Evolutionary conservation across 2,329 filamentous ascomycete species (phyloP), one percentile per base, ranked within the genome.

Genomic region (Claviceps arundinis): DNA sequence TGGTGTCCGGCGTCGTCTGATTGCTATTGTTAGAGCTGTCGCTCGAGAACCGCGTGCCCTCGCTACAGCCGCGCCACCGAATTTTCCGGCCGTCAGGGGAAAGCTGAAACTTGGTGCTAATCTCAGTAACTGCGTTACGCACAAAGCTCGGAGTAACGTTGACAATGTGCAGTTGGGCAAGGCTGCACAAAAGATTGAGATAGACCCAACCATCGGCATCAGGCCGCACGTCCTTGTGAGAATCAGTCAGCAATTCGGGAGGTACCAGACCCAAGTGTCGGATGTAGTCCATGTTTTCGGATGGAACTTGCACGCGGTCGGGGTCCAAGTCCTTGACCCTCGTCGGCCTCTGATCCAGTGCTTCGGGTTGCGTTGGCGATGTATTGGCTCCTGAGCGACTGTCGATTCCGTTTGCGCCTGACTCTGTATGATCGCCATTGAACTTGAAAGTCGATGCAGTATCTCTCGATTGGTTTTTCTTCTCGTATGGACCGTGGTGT

Each of bases 101-200:
- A 0, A 94, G 64, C 62, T 94, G 86, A 50, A 95, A 82, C 59
- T 85, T 86, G 19, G 77, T 76, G 59, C 87, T 91, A 57, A 82
- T 78, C 48, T 85, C 80, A 0, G 73, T 70, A 1, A 94, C 74
- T 0, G 89, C 85, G 38, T 78, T 78, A 53, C 85, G 82, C 41
- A 93, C 81, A 59, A 91, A 91, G 30, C 84, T 81, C 0, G 83
- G 76, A 0, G 88, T 89, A 1, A 94, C 87, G 54, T 89, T 90
- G 58, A 93, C 76, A 0, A 89, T 91, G 60, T 94, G 88, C 17
- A 94, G 70, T 66, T 94, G 88, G 0, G 89, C 88, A 72, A 94
- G 77, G 61, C 85, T 89, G 62, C 84, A 82, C 1, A 94, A 73
- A 1, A 94, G 69, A 58, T 93, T 93, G 6, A 93, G 69, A 59